These are phyloP conservation scores for Phytophthora meadii DNA, from an alignment of 352 stramenopile species.

Conservation along the genomic window DNA sequence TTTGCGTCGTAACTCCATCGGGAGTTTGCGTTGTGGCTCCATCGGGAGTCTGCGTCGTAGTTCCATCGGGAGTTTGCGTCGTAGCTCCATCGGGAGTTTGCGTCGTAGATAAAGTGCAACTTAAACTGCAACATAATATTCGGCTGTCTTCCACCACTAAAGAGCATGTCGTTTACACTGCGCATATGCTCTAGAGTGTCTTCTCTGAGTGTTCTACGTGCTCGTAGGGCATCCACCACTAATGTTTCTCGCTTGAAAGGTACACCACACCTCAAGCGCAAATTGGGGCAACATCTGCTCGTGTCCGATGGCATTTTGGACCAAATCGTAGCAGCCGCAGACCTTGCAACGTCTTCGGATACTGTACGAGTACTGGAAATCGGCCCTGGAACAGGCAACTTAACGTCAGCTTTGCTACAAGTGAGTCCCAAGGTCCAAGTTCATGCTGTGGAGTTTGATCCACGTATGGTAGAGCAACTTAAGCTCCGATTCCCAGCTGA, in stretches of 20 bases:
- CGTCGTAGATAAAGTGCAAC: too few relatives aligned
- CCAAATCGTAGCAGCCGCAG: slow-evolving; percentile 68
- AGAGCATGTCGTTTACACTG: slow-evolving; percentile 12
- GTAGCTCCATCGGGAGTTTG: too few relatives aligned
- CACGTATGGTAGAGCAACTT: slow-evolving; percentile 76
- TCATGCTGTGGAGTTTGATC: slow-evolving; percentile 79
- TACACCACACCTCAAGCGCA: slow-evolving; percentile 82
- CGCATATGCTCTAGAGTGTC: slow-evolving; percentile 1
- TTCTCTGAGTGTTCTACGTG: slow-evolving; percentile 1
- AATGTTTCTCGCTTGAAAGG: slow-evolving; percentile 59
- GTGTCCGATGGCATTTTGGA: slow-evolving; percentile 66
- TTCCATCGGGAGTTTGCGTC: too few relatives aligned
- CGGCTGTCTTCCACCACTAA: background rate
- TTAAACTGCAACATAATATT: slow-evolving; percentile 5
- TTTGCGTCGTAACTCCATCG: too few relatives aligned
- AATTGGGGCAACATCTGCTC: slow-evolving; percentile 85
- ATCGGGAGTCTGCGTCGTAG: too few relatives aligned
- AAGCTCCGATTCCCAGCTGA: slow-evolving; percentile 58
- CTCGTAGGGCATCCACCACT: slow-evolving; percentile 29
- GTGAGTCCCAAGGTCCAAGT: slow-evolving; percentile 55
- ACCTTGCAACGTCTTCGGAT: slow-evolving; percentile 46
- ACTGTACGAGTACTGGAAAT: slow-evolving; percentile 81
- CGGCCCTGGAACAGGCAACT: slow-evolving; percentile 84
- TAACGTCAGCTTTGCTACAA: slow-evolving; percentile 80
- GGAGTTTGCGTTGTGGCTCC: too few relatives aligned